Percentiles rank a stretch among this genome's conserved stretches.
Conservation (phyloP, 106 monocot genomes). For the Alisma plantagoaquatica region DNA sequence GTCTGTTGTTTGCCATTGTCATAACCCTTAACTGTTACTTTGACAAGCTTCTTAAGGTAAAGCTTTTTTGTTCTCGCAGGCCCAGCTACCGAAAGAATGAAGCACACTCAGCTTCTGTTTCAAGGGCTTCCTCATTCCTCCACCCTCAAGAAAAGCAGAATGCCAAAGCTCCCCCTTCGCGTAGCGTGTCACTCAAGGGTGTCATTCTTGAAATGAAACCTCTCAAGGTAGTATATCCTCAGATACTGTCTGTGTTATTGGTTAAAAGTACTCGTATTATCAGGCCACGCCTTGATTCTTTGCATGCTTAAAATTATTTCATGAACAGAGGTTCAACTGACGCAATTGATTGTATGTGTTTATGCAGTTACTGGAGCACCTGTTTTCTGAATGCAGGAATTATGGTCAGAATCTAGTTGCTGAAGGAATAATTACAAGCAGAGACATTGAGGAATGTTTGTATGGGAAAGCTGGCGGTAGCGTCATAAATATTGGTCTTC, state of each 20-base stretch:
- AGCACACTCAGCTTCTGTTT: slow-evolving; percentile 19
- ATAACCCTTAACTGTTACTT: too few species aligned
- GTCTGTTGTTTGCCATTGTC: too few species aligned
- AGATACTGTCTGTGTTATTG: too few species aligned
- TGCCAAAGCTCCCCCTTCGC: slow-evolving; percentile 34
- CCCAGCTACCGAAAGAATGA: slow-evolving; percentile 38
- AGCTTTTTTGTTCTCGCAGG: slow-evolving; percentile 13
- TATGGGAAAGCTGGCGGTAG: slow-evolving; percentile 26
- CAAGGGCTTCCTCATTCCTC: slow-evolving; percentile 43
- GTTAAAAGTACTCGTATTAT: too few species aligned
- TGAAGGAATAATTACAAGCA: slow-evolving; percentile 43
- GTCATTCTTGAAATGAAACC: slow-evolving; percentile 67
- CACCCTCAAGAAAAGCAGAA: slow-evolving; percentile 34
- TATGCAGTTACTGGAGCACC: slow-evolving; percentile 42
- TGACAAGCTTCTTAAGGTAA: neutral
- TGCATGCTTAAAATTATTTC: too few species aligned
- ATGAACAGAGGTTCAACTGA: too few species aligned
- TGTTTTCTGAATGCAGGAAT: slow-evolving; percentile 38
- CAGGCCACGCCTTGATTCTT: too few species aligned
- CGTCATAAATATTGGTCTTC: slow-evolving; percentile 49
- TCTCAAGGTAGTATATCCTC: slow-evolving; percentile 52
- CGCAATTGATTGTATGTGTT: neutral
- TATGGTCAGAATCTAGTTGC: slow-evolving; percentile 37
- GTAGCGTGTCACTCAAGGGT: slow-evolving; percentile 51
- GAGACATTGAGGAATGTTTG: slow-evolving; percentile 37